phyloP scores from a whole-genome alignment of 2,329 filamentous ascomycete genomes.

The Pseudogymnoascus sp. region DNA sequence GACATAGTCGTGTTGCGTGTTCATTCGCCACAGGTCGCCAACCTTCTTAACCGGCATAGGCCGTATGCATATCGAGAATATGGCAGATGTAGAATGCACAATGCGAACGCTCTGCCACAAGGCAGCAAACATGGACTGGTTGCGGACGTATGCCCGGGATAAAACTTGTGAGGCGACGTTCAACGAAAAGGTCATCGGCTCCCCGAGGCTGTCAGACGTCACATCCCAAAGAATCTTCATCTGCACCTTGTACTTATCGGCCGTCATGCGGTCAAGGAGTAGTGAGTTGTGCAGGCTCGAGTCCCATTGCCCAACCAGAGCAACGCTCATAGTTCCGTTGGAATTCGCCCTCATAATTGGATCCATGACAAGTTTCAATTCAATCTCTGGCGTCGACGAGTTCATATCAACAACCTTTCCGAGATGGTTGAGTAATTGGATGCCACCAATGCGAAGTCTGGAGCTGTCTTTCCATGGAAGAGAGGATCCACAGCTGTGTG shows the following conservation, averaged over 20 bases:
- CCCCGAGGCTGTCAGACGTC: slow-evolving; percentile 71
- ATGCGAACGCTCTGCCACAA: slow-evolving; percentile 80
- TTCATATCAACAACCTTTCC: slow-evolving; percentile 79
- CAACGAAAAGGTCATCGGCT: slow-evolving; percentile 79
- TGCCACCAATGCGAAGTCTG: slow-evolving; percentile 67
- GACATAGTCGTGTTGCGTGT: slow-evolving; percentile 88
- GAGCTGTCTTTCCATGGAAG: slow-evolving; percentile 83
- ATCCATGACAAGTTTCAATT: slow-evolving; percentile 67
- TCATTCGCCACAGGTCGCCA: slow-evolving; percentile 92
- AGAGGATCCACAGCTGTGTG: slow-evolving; percentile 80
- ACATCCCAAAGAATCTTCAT: slow-evolving; percentile 84
- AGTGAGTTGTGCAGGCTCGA: slow-evolving; percentile 86
- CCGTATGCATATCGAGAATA: slow-evolving; percentile 80
- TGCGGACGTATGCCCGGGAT: slow-evolving; percentile 74
- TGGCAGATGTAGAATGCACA: slow-evolving; percentile 76
- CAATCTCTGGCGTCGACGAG: slow-evolving; percentile 63
- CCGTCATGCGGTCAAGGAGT: slow-evolving; percentile 86
- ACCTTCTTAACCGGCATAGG: slow-evolving; percentile 86
- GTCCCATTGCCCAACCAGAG: slow-evolving; percentile 90
- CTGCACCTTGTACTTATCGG: slow-evolving; percentile 88
- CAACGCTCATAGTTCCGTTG: slow-evolving; percentile 83
- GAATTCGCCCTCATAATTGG: slow-evolving; percentile 77
- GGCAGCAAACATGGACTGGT: slow-evolving; percentile 77
- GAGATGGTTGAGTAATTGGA: slow-evolving; percentile 75
- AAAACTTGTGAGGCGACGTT: slow-evolving; percentile 78